phyloP scores from a whole-genome alignment of 768 basidiomycete species.

The Mycena crocata region DNA sequence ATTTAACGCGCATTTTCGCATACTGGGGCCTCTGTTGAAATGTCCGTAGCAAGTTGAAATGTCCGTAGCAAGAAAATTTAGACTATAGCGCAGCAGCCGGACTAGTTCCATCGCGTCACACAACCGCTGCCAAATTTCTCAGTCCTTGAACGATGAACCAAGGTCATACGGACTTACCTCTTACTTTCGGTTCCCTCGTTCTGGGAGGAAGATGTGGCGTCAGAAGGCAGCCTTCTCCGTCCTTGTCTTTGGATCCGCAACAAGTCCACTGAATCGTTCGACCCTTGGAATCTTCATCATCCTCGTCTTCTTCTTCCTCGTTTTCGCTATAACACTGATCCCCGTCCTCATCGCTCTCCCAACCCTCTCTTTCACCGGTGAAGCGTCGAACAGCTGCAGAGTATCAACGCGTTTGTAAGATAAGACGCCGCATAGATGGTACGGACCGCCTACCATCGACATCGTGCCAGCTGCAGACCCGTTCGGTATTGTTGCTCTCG shows the following conservation, averaged over 20 bases:
- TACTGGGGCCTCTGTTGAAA: no score
- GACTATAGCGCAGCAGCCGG: no score
- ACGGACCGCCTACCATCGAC: neutral
- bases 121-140: neutral
- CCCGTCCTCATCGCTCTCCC: slow-evolving; percentile 7
- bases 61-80: no score
- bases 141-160: neutral
- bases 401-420: no score
- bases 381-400: neutral
- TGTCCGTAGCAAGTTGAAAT: no score
- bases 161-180: neutral
- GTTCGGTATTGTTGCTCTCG: neutral
- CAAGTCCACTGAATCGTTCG: slow-evolving; percentile 17
- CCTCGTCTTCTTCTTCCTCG: neutral
- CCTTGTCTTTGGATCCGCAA: slow-evolving; percentile 3
- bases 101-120: neutral
- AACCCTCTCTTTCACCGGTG: neutral
- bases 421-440: no score
- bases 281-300: neutral
- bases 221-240: slow-evolving; percentile 10
- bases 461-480: slow-evolving; percentile 15
- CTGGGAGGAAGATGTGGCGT: slow-evolving; percentile 4
- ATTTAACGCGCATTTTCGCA: no score
- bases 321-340: neutral
- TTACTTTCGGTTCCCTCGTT: neutral